phyloP scores from a whole-genome alignment of 768 basidiomycete genomes.

The Suillus paluster region DNA sequence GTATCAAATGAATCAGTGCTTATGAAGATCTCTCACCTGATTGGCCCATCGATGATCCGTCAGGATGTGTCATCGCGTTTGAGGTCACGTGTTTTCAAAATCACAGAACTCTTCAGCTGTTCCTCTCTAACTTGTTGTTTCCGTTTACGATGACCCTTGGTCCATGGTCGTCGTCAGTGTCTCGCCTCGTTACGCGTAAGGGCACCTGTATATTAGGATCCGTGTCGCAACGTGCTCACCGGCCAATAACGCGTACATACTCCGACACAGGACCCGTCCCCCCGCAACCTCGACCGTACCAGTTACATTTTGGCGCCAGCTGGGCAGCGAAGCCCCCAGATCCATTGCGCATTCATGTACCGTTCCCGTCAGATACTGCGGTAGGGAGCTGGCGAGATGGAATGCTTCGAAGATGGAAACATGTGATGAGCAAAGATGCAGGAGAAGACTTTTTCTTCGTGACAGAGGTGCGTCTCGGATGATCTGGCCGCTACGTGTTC shows the following conservation, averaged over 20 bases:
- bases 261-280: slow-evolving; percentile 23
- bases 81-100: slow-evolving; percentile 26
- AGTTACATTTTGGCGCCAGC: slow-evolving; percentile 76
- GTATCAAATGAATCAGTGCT: neutral
- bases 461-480: slow-evolving; percentile 57
- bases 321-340: slow-evolving; percentile 75
- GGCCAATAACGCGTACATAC: neutral
- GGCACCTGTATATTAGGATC: slow-evolving; percentile 2
- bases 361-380: slow-evolving; percentile 60
- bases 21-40: too few relatives aligned
- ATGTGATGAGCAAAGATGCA: slow-evolving; percentile 41
- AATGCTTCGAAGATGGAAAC: slow-evolving; percentile 53
- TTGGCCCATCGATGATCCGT: neutral
- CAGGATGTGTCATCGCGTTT: slow-evolving; percentile 2
- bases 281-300: slow-evolving; percentile 54
- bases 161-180: slow-evolving; percentile 16
- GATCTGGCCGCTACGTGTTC: neutral
- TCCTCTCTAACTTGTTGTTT: neutral
- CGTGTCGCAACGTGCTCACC: slow-evolving; percentile 5
- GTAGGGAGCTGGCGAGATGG: slow-evolving; percentile 75
- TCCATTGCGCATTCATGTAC: slow-evolving; percentile 38
- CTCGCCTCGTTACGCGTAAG: slow-evolving; percentile 13
- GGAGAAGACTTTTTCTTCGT: slow-evolving; percentile 72
- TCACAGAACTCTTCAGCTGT: neutral
- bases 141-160: neutral